These are phyloP conservation scores for Fusarium sp. DNA, from an alignment of 2,329 filamentous ascomycete species.

Conservation along the genomic window DNA sequence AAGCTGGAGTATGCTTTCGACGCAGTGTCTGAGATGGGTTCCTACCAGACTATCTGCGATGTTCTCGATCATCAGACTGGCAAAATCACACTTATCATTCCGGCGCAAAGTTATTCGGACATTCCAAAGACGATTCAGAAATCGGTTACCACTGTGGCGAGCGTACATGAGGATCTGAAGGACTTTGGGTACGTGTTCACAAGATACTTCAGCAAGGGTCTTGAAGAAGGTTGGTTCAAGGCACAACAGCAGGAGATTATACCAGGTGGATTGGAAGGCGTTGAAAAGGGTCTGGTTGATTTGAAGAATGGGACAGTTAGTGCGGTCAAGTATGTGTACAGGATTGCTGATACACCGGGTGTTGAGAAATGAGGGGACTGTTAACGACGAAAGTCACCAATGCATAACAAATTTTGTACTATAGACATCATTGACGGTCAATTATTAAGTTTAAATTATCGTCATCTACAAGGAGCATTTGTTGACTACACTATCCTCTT, in stretches of 20 bases:
- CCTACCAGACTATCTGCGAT: conserved; percentile 34
- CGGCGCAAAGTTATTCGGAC: conserved; percentile 29
- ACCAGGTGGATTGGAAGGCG: conserved; percentile 16
- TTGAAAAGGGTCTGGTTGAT: conserved; percentile 3
- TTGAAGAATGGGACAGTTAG: conserved; percentile 22
- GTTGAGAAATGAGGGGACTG: neutral
- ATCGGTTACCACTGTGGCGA: conserved; percentile 27
- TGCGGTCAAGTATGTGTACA: conserved; percentile 31
- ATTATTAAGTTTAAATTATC: no score
- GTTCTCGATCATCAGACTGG: conserved; percentile 14
- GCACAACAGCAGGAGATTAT: conserved; percentile 29
- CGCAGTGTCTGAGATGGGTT: conserved; percentile 30
- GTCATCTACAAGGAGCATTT: no score
- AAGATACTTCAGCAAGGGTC: conserved; percentile 9
- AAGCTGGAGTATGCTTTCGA: conserved; percentile 28
- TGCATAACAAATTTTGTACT: no score
- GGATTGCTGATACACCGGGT: conserved; percentile 24
- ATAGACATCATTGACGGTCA: no score
- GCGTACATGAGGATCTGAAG: conserved; percentile 25
- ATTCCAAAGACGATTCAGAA: conserved; percentile 31
- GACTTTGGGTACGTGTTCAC: conserved; percentile 9
- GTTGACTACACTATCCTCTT: no score
- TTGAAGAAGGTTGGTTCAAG: conserved; percentile 25
- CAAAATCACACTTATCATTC: conserved; percentile 28
- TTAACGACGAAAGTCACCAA: no score